Conservation (phyloP, 2,329 filamentous ascomycete genomes). For the Monosporascus cannonballus region DNA sequence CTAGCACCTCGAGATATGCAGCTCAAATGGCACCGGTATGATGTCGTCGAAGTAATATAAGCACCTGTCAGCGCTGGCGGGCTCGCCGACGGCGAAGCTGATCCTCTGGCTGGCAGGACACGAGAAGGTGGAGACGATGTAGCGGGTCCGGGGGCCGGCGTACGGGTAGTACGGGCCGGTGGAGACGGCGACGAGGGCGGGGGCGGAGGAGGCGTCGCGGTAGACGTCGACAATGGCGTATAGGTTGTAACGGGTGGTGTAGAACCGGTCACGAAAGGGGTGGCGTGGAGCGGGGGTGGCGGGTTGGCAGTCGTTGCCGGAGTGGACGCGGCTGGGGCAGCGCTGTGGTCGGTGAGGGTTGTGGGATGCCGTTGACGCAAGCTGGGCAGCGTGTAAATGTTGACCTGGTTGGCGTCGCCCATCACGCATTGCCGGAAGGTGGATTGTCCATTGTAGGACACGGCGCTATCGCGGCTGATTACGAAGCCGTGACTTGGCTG, state of each 20-base stretch:
- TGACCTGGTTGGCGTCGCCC: constrained; percentile 45
- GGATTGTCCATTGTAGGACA: constrained; percentile 45
- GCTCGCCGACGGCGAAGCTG: constrained; percentile 40
- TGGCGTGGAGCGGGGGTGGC: neutral
- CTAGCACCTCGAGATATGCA: constrained; percentile 29
- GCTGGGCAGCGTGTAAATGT: constrained; percentile 44
- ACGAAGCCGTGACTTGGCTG: constrained; percentile 48
- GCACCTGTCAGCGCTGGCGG: constrained; percentile 38
- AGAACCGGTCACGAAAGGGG: neutral
- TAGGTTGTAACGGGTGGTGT: constrained; percentile 9
- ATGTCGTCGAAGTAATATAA: constrained; percentile 59
- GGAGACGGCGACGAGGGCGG: constrained; percentile 6
- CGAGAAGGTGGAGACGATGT: constrained; percentile 42
- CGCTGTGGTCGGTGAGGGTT: neutral
- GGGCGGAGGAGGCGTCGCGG: constrained; percentile 6
- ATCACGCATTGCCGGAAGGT: constrained; percentile 58
- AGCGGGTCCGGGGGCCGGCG: constrained; percentile 39
- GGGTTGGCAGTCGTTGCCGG: neutral
- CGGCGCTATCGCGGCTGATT: constrained; percentile 43
- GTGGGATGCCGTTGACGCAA: constrained; percentile 1
- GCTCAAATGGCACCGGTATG: constrained; percentile 36
- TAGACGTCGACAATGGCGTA: constrained; percentile 5
- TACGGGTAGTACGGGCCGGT: neutral
- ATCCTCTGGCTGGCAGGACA: constrained; percentile 48
- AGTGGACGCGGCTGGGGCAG: neutral